Percentiles rank a stretch among this genome's conserved stretches.
Conservation (phyloP, 768 basidiomycete genomes). For the Rubroboletus satanas region DNA sequence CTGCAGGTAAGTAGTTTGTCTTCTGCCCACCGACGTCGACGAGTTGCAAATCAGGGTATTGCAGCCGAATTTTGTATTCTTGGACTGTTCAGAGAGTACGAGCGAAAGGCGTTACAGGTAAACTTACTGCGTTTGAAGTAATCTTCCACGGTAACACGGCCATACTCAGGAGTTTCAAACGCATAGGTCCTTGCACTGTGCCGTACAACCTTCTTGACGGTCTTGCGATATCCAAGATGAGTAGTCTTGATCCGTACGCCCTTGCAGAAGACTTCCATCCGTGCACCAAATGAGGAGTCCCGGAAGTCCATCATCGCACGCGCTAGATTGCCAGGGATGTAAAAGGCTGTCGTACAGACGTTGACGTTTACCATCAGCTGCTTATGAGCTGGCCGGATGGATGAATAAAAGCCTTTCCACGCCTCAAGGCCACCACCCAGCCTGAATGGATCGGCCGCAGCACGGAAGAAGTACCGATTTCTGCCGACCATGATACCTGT, state of each 20-base stretch:
- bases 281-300: constrained; percentile 54
- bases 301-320: constrained; percentile 40
- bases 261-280: constrained; percentile 56
- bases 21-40: constrained; percentile 48
- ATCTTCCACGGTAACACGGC: constrained; percentile 42
- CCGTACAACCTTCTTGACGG: constrained; percentile 53
- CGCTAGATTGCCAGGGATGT: constrained; percentile 42
- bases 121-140: constrained; percentile 47
- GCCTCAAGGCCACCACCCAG: constrained; percentile 53
- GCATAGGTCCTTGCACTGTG: constrained; percentile 36
- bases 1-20: constrained; percentile 41
- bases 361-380: constrained; percentile 53
- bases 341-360: constrained; percentile 50
- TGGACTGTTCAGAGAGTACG: not conserved
- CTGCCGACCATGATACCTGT: constrained; percentile 50
- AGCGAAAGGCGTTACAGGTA: not conserved
- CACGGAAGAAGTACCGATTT: constrained; percentile 51
- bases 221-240: constrained; percentile 75
- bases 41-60: constrained; percentile 39
- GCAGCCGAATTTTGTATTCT: constrained; percentile 44
- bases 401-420: constrained; percentile 52
- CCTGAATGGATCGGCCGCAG: constrained; percentile 25
- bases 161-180: constrained; percentile 40
- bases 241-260: constrained; percentile 62
- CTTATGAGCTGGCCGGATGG: constrained; percentile 38